Conservation (phyloP, 73 alveolate genomes). For the Paramecium biaurelia region DNA sequence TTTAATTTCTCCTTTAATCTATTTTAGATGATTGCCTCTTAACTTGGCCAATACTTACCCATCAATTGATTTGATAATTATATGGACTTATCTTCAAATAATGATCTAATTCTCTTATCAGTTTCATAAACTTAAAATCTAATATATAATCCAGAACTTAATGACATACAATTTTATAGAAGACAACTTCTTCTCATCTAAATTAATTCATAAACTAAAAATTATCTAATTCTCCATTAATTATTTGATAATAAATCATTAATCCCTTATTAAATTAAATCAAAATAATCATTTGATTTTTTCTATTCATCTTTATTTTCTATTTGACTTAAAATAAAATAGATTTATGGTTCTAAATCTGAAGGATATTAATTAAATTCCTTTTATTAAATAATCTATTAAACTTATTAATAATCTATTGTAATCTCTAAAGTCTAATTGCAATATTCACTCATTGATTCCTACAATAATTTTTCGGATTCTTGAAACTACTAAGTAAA, state of each 20-base stretch:
- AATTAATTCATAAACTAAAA: background rate
- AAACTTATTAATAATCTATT: background rate
- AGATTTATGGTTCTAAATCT: background rate
- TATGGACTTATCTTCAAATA: background rate
- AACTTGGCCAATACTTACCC: background rate
- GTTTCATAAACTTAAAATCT: background rate
- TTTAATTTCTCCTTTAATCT: background rate
- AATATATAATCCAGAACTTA: background rate
- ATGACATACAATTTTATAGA: background rate
- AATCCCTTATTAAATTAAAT: background rate
- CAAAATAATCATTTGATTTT: background rate
- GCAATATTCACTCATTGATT: background rate
- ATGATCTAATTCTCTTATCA: background rate
- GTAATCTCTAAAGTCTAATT: background rate
- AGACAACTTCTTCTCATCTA: background rate
- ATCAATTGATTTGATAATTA: background rate
- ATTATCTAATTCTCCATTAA: constrained; percentile 9
- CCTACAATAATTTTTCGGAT: background rate
- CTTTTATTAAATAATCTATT: background rate
- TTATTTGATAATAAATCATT: background rate
- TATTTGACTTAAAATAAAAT: background rate
- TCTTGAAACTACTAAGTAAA: background rate
- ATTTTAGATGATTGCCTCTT: background rate
- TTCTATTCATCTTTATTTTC: background rate
- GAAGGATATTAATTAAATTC: background rate